These are phyloP conservation scores for Asterochloris sp. DNA, from an alignment of 139 green algal genomes.

Conservation along the genomic window DNA sequence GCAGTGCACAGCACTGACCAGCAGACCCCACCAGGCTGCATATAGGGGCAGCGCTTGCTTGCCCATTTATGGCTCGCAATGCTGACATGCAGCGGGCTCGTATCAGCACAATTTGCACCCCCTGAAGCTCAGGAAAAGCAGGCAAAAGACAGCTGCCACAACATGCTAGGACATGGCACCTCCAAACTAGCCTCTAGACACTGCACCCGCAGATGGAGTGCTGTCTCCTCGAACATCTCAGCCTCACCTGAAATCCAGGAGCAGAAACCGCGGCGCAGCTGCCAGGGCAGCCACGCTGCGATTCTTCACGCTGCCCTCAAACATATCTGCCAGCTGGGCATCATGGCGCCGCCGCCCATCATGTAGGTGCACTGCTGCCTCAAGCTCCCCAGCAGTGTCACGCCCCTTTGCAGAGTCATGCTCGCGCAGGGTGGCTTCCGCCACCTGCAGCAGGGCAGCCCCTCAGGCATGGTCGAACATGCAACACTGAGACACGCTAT, in stretches of 20 bases:
- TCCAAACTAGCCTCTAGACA: no score
- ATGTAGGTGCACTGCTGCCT: no score
- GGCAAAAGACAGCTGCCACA: not conserved
- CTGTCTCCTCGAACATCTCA: no score
- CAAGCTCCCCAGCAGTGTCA: not conserved
- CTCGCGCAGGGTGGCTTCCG: not conserved
- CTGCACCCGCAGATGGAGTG: not conserved
- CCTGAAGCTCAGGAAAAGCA: not conserved
- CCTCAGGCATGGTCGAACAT: not conserved
- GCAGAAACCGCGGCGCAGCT: slow-evolving; percentile 44
- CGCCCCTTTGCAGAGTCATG: not conserved
- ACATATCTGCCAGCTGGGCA: not conserved
- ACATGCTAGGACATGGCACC: not conserved
- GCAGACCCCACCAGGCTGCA: not conserved
- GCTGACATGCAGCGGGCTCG: not conserved
- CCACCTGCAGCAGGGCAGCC: not conserved
- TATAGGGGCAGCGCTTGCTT: no score
- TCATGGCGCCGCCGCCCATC: no score
- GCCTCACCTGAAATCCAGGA: slow-evolving; percentile 58
- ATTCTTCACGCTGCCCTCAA: slow-evolving; percentile 1
- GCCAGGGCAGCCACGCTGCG: slow-evolving; percentile 6
- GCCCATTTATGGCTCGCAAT: not conserved
- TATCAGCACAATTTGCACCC: not conserved
- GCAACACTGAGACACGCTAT: no score
- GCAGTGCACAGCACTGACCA: not conserved